Conservation (phyloP, 2,329 filamentous ascomycete genomes). For the Epichloe typhina region DNA sequence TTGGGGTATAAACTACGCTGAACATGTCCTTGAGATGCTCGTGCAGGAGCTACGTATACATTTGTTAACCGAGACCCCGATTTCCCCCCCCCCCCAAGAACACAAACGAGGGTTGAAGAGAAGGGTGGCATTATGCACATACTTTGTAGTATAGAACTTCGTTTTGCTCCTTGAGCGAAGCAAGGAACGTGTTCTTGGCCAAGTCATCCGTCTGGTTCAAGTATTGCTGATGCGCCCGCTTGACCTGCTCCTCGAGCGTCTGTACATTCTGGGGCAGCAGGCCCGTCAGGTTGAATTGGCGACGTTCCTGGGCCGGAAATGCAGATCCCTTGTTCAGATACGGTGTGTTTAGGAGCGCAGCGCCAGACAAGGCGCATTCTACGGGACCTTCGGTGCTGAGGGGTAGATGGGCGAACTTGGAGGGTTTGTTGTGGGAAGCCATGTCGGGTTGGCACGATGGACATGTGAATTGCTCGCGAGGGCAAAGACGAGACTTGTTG, state of each 20-base stretch:
- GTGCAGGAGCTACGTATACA: conserved; percentile 45
- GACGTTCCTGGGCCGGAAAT: conserved; percentile 56
- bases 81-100: no score
- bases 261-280: conserved; percentile 61
- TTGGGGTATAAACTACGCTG: conserved; percentile 80
- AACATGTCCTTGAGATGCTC: conserved; percentile 81
- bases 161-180: conserved; percentile 75
- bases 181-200: conserved; percentile 80
- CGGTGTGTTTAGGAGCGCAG: conserved; percentile 22
- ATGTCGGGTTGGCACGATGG: not conserved
- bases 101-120: no score
- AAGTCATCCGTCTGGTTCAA: conserved; percentile 46
- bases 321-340: conserved; percentile 70
- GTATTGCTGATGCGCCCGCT: conserved; percentile 74
- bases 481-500: no score
- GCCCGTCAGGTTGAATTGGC: conserved; percentile 56
- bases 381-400: conserved; percentile 23
- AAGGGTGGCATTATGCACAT: conserved; percentile 7
- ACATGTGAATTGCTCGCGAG: no score
- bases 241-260: conserved; percentile 61
- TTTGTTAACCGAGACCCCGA: no score
- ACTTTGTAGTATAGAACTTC: conserved; percentile 69
- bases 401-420: conserved; percentile 18
- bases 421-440: conserved; percentile 4
- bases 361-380: conserved; percentile 23